Conservation (phyloP, 768 basidiomycete genomes). For the Suillus occidentalis region DNA sequence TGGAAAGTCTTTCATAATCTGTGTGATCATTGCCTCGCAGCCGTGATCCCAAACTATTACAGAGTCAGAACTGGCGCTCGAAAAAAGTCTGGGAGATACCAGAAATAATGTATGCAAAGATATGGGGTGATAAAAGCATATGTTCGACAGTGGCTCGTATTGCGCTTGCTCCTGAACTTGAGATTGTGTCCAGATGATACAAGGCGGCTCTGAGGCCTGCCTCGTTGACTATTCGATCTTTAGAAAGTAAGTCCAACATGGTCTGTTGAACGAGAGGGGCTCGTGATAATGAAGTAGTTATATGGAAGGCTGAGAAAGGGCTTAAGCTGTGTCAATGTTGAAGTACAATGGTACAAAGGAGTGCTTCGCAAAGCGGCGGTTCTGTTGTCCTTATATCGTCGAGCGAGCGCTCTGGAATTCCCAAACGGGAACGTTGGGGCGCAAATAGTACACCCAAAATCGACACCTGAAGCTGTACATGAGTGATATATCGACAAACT, state of each 20-base stretch:
- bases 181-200: conserved; percentile 24
- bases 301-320: not conserved
- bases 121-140: conserved; percentile 24
- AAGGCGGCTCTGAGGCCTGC: conserved; percentile 20
- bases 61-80: not conserved
- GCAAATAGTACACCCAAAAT: not conserved
- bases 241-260: not conserved
- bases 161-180: conserved; percentile 19
- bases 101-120: conserved; percentile 33
- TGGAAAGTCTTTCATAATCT: conserved; percentile 37
- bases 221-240: conserved; percentile 15
- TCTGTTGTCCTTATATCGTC: not conserved
- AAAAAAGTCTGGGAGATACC: conserved; percentile 13
- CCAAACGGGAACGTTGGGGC: conserved; percentile 1
- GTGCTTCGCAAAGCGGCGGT: not conserved
- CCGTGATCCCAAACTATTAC: conserved; percentile 16
- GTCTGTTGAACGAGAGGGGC: not conserved
- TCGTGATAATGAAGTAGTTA: not conserved
- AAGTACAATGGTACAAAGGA: not conserved
- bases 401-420: not conserved
- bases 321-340: not conserved
- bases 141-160: conserved; percentile 28
- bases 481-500: not conserved
- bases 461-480: not conserved
- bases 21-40: conserved; percentile 17